Evolutionary conservation across 495 filamentous ascomycete species (phyloP).

Genomic region (Aspergillus incahuasiensis): DNA sequence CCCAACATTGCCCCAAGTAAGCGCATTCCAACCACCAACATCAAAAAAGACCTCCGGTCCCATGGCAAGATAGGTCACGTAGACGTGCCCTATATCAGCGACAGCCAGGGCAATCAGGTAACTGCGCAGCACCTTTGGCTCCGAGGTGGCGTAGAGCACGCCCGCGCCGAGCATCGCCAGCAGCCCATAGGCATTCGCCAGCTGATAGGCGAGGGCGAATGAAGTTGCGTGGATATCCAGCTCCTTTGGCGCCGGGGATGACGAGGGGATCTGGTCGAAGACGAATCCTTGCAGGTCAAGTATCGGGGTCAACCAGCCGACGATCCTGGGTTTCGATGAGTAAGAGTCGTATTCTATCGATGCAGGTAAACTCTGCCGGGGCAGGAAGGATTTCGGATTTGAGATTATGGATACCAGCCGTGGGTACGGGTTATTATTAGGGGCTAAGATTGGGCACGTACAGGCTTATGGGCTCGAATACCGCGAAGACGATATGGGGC

Average conservation of each 20-base stretch:
- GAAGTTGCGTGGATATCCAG: slow-evolving; percentile 37
- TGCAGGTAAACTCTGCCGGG: not conserved
- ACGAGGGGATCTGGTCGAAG: slow-evolving; percentile 49
- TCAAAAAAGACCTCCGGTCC: slow-evolving; percentile 51
- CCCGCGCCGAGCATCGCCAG: slow-evolving; percentile 57
- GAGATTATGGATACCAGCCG: not conserved
- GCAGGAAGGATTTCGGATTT: not conserved
- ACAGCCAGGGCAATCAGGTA: slow-evolving; percentile 62
- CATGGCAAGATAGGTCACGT: slow-evolving; percentile 54
- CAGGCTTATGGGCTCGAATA: slow-evolving; percentile 67
- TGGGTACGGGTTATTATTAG: not conserved
- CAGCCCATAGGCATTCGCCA: slow-evolving; percentile 64
- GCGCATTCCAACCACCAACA: slow-evolving; percentile 58
- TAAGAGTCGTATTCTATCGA: too few relatives aligned
- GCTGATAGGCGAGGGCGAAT: slow-evolving; percentile 52
- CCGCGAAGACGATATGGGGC: slow-evolving; percentile 40
- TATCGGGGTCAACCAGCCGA: slow-evolving; percentile 52
- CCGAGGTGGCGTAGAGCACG: slow-evolving; percentile 58
- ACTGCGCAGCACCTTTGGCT: slow-evolving; percentile 60
- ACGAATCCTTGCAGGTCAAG: slow-evolving; percentile 56
- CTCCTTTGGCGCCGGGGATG: slow-evolving; percentile 13
- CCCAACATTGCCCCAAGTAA: slow-evolving; percentile 72
- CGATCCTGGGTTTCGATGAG: slow-evolving; percentile 37
- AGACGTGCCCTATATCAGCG: slow-evolving; percentile 68
- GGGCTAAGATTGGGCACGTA: slow-evolving; percentile 25